Evolutionary conservation across 306 rosid genomes (phyloP).

Genomic region (Carpinus fangiana): DNA sequence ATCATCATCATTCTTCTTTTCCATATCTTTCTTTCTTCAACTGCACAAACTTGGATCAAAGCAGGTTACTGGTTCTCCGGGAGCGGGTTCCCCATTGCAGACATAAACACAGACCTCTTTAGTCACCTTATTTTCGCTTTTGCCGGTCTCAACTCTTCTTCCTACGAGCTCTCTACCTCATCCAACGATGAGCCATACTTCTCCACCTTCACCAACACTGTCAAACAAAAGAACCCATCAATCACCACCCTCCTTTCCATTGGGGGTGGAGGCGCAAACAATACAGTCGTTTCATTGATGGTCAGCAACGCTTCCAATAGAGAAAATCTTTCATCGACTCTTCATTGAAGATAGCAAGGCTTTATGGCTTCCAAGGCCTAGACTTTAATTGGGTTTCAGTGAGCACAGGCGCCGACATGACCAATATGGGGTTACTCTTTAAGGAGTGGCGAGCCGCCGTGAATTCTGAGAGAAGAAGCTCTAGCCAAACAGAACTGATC

Average conservation of each 20-base stretch:
- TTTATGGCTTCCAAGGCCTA: conserved; percentile 48
- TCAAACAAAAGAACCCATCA: conserved; percentile 45
- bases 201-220: conserved; percentile 35
- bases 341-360: conserved; percentile 38
- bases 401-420: conserved; percentile 25
- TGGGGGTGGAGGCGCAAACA: conserved; percentile 13
- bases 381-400: conserved; percentile 40
- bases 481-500: conserved; percentile 26
- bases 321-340: conserved; percentile 51
- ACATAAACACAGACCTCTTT: conserved; percentile 37
- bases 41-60: conserved; percentile 37
- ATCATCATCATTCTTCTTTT: neutral
- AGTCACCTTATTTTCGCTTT: conserved; percentile 40
- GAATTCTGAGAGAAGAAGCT: conserved; percentile 36
- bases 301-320: conserved; percentile 24
- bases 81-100: conserved; percentile 2
- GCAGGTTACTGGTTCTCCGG: conserved; percentile 31
- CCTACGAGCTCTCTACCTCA: conserved; percentile 30
- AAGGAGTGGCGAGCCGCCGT: conserved; percentile 47
- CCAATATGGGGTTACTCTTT: conserved; percentile 36
- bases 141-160: conserved; percentile 18
- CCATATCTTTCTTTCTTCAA: conserved; percentile 1
- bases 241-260: conserved; percentile 46
- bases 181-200: conserved; percentile 9
- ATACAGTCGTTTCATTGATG: conserved; percentile 25